These are phyloP conservation scores for Calvatia gigantea DNA, from an alignment of 768 basidiomycete genomes.

Conservation along the genomic window DNA sequence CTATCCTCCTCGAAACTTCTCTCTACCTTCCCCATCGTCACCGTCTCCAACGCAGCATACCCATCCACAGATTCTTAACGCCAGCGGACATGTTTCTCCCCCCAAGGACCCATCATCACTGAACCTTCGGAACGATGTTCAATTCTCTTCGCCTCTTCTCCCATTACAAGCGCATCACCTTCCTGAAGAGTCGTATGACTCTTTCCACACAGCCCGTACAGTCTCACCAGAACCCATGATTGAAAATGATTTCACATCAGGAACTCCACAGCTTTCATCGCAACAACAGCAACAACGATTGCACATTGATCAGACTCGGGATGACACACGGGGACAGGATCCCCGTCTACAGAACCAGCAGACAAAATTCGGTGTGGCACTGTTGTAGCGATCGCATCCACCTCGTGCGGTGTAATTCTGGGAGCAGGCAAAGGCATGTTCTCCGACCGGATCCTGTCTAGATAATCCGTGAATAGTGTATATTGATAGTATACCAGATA, in stretches of 20 bases:
- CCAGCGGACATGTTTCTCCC: background rate
- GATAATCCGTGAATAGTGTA: background rate
- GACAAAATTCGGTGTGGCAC: background rate
- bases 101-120: background rate
- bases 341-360: background rate
- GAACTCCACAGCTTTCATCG: background rate
- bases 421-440: no score
- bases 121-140: background rate
- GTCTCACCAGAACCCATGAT: background rate
- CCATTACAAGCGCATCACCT: background rate
- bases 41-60: background rate
- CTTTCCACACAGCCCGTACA: background rate
- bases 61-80: background rate
- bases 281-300: conserved; percentile 20
- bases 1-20: background rate
- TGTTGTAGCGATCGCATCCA: background rate
- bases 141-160: background rate
- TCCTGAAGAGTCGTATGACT: background rate
- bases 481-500: background rate
- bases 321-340: background rate
- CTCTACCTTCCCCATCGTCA: background rate
- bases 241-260: background rate
- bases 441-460: background rate
- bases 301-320: background rate
- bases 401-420: no score